phyloP scores from a whole-genome alignment of 192 early-diverging fungal species.

The Backusella parvicylindrica region DNA sequence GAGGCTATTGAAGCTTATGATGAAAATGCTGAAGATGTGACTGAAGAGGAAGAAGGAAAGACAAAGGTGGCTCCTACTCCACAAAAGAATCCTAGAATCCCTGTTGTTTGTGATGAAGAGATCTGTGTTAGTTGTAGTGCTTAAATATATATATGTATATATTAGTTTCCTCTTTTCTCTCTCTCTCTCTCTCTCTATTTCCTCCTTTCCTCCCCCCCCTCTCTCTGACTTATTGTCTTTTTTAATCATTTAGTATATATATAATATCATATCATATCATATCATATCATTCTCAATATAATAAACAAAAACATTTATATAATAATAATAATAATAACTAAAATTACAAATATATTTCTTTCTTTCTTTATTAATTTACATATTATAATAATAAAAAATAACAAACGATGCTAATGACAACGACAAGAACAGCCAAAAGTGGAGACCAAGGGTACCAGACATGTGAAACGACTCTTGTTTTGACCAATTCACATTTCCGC shows the following conservation, averaged over 20 bases:
- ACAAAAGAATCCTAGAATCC: neutral
- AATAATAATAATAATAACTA: too few relatives aligned
- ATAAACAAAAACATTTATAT: neutral
- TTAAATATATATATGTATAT: neutral
- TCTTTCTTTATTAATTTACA: neutral
- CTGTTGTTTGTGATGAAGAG: conserved; percentile 9
- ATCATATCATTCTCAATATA: neutral
- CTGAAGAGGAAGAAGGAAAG: neutral
- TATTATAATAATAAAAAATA: neutral
- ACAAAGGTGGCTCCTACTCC: neutral
- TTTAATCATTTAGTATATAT: neutral
- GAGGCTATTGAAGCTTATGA: neutral
- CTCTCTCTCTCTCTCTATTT: neutral
- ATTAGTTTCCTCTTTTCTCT: neutral
- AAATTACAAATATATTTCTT: neutral
- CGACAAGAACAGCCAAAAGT: neutral
- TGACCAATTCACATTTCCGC: neutral
- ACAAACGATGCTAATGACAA: neutral
- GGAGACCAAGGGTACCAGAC: neutral
- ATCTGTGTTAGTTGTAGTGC: conserved; percentile 9
- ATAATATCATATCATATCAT: neutral
- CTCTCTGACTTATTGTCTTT: too few relatives aligned
- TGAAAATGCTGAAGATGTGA: neutral
- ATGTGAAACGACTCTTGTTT: neutral
- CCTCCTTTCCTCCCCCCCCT: neutral